These are phyloP conservation scores for Chenopodium formosanum DNA, from an alignment of 148 eudicot genomes.

Conservation along the genomic window DNA sequence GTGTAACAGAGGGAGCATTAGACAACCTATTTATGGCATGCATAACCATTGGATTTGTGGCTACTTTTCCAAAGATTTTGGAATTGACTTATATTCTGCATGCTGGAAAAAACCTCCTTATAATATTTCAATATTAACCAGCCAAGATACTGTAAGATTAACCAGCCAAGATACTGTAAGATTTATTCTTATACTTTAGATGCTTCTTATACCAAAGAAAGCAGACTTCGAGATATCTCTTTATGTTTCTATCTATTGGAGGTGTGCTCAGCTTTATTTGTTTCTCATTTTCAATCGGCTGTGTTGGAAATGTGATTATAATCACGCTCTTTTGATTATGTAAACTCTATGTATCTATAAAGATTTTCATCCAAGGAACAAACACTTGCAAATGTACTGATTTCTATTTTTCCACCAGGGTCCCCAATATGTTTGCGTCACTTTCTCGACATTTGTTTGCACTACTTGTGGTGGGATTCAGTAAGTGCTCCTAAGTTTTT, in stretches of 20 bases:
- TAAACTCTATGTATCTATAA: background rate
- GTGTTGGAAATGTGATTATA: background rate
- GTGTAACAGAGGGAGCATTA: no score
- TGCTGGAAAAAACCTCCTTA: background rate
- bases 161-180: no score
- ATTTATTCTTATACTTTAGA: no score
- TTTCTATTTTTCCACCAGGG: slow-evolving; percentile 52
- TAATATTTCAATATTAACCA: no score
- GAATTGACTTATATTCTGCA: background rate
- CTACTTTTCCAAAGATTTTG: background rate
- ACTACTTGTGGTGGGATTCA: slow-evolving; percentile 95
- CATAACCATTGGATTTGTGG: background rate
- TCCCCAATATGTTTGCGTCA: slow-evolving; percentile 93
- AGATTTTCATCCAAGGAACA: background rate
- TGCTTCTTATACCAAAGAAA: background rate
- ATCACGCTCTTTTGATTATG: background rate
- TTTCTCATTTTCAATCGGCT: background rate
- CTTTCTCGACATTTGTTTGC: slow-evolving; percentile 89
- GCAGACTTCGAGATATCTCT: background rate
- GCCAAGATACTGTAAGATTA: no score
- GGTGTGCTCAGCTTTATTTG: background rate
- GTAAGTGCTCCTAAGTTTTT: slow-evolving; percentile 46
- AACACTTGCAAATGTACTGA: slow-evolving; percentile 8
- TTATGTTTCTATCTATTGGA: background rate
- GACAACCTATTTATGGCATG: background rate